Evolutionary conservation across 2,329 filamentous ascomycete genomes (phyloP).

Genomic region (Botrytis byssoidea): DNA sequence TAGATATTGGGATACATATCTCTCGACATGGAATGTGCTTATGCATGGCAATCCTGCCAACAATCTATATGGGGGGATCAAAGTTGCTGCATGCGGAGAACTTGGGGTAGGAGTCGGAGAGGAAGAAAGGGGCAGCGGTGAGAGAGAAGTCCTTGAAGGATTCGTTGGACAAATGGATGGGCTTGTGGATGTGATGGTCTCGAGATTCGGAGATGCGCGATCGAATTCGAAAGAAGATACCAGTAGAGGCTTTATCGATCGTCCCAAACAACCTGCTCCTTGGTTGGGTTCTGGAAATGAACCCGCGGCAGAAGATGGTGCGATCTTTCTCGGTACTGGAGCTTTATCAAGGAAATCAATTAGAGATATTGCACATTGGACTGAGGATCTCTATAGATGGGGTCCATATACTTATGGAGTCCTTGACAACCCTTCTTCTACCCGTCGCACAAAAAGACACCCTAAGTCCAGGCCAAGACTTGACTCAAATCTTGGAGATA

Average conservation of each 20-base stretch:
- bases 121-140: conserved; percentile 90
- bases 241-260: conserved; percentile 24
- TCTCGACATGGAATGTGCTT: conserved; percentile 81
- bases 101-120: conserved; percentile 92
- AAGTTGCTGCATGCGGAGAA: conserved; percentile 85
- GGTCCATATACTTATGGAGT: conserved; percentile 85
- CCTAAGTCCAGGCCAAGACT: conserved; percentile 19
- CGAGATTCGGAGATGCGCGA: conserved; percentile 65
- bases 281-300: conserved; percentile 76
- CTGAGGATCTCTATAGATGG: conserved; percentile 82
- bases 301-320: conserved; percentile 72
- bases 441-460: conserved; percentile 48
- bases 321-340: conserved; percentile 81
- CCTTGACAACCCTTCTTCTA: conserved; percentile 70
- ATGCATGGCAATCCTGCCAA: conserved; percentile 85
- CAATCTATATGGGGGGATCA: conserved; percentile 77
- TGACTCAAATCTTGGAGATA: not conserved
- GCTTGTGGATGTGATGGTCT: conserved; percentile 82
- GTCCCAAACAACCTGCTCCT: conserved; percentile 37
- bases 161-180: conserved; percentile 77
- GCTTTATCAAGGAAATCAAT: conserved; percentile 69
- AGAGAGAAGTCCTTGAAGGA: conserved; percentile 91
- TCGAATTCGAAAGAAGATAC: conserved; percentile 36
- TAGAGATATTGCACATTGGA: conserved; percentile 75
- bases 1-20: conserved; percentile 74